Conservation (phyloP, 2,329 filamentous ascomycete genomes). For the Magnaporthales sp. region DNA sequence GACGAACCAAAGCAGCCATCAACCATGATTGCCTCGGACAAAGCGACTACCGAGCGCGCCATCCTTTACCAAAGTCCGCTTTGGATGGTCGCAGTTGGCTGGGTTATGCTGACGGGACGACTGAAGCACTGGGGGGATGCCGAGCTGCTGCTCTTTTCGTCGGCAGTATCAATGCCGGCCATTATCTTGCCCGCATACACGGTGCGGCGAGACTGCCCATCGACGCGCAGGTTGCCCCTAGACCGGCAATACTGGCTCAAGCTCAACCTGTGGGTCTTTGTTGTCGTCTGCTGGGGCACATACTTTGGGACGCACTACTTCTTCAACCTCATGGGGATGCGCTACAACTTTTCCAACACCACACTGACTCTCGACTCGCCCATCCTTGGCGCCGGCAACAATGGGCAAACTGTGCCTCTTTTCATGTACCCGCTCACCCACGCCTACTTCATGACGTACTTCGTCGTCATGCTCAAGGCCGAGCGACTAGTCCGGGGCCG, state of each 20-base stretch:
- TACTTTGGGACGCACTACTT: constrained; percentile 13
- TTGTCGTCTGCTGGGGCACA: constrained; percentile 11
- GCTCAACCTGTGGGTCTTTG: constrained; percentile 10
- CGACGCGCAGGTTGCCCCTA: neutral
- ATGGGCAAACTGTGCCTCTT: constrained; percentile 9
- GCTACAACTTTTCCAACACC: constrained; percentile 10
- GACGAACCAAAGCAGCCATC: neutral
- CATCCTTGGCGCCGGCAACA: constrained; percentile 6
- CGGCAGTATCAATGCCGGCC: constrained; percentile 2
- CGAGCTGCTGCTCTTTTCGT: constrained; percentile 10
- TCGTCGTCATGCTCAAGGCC: constrained; percentile 1
- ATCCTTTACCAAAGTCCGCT: constrained; percentile 9
- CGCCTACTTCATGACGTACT: constrained; percentile 11
- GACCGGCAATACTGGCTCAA: constrained; percentile 8
- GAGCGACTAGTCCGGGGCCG: constrained; percentile 3
- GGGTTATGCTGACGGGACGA: constrained; percentile 10
- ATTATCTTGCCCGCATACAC: constrained; percentile 1
- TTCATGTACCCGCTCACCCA: constrained; percentile 13
- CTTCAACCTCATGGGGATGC: constrained; percentile 13
- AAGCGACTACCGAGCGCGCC: constrained; percentile 4
- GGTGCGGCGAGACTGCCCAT: neutral
- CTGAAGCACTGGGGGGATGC: constrained; percentile 8
- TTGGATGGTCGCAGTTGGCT: constrained; percentile 10
- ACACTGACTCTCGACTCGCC: constrained; percentile 8
- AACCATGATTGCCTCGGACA: neutral